Evolutionary conservation across 2,329 filamentous ascomycete species (phyloP).

Genomic region (Zymoseptoria tritici): DNA sequence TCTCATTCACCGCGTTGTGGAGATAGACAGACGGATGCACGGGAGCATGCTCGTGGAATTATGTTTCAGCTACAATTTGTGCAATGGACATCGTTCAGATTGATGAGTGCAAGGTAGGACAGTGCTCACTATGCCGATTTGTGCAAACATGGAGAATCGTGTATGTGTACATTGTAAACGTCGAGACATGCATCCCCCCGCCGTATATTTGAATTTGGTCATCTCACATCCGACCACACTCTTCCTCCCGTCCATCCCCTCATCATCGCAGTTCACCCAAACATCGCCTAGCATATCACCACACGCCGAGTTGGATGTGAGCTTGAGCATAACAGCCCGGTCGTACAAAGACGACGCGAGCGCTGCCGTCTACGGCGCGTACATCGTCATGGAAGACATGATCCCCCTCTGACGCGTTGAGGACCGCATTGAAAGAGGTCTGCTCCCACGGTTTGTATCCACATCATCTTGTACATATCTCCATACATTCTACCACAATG

Average conservation of each 20-base stretch:
- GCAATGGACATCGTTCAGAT: not conserved
- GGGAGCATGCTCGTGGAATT: not conserved
- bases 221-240: not conserved
- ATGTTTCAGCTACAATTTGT: not conserved
- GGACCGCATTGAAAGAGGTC: not conserved
- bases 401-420: not conserved
- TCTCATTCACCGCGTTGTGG: not conserved
- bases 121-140: not conserved
- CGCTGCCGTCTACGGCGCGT: not conserved
- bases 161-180: not conserved
- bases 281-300: not conserved
- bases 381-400: not conserved
- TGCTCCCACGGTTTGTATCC: not conserved
- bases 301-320: not conserved
- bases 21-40: not conserved
- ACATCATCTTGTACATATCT: not conserved
- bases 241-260: not conserved
- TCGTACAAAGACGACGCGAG: not conserved
- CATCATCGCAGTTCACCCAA: not conserved
- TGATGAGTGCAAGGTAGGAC: not conserved
- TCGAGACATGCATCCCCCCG: not conserved
- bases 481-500: slow-evolving; percentile 13
- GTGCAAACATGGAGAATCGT: not conserved
- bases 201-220: too few species aligned
- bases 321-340: not conserved